A percentile compares a stretch with the other conserved stretches of the same genome.
Evolutionary conservation across 345 rosid species (phyloP).

Genomic region (Mangifera indica): DNA sequence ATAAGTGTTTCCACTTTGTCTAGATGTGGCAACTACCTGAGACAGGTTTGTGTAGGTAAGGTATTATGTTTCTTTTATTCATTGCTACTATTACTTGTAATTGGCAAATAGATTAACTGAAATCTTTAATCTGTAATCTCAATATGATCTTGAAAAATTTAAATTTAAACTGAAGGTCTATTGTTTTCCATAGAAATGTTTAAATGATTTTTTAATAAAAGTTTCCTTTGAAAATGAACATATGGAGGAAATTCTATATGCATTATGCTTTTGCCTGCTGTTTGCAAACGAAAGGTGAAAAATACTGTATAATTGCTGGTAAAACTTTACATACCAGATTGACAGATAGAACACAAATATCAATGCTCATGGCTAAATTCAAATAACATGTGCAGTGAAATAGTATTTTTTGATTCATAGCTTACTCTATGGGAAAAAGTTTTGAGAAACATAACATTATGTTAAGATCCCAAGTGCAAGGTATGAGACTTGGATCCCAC

Average conservation of each 20-base stretch:
- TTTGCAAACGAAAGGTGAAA: not conserved
- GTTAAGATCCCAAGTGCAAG: too few species aligned
- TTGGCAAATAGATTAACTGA: not conserved
- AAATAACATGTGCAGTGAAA: too few species aligned
- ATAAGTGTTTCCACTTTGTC: conserved; percentile 28
- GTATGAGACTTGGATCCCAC: too few species aligned
- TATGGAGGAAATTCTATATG: not conserved
- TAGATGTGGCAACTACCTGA: conserved; percentile 29
- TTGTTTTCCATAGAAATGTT: not conserved
- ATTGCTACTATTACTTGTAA: not conserved
- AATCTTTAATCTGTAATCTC: not conserved
- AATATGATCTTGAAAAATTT: not conserved
- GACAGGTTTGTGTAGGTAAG: conserved; percentile 35
- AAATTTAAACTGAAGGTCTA: not conserved
- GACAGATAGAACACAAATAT: not conserved
- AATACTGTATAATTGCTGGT: too few species aligned
- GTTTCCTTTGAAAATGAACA: not conserved
- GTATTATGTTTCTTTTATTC: not conserved
- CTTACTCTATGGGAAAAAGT: not conserved
- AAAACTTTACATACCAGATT: too few species aligned
- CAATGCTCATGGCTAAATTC: too few species aligned
- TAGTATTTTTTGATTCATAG: not conserved
- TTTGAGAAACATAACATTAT: not conserved
- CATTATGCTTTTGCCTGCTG: not conserved
- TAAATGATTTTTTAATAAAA: not conserved